These are phyloP conservation scores for Salvia sclarea DNA, from an alignment of 305 asterid species.

Conservation along the genomic window DNA sequence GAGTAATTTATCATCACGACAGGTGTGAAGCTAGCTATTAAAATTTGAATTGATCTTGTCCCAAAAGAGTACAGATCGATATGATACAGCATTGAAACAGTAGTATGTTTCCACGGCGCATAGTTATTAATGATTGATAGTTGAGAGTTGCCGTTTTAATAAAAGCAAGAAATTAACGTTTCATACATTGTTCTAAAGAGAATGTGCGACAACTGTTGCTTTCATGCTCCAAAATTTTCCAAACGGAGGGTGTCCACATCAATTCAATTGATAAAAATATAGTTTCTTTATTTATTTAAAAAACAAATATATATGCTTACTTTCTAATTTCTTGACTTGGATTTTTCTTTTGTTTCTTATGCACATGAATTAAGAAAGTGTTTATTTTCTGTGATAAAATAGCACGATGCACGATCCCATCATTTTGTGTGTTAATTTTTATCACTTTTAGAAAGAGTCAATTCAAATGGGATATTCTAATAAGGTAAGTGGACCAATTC, in stretches of 20 bases:
- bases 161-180: not conserved
- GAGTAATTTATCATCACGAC: not conserved
- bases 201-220: not conserved
- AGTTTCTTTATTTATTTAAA: not conserved
- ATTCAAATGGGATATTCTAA: no score
- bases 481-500: no score
- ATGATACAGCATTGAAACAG: not conserved
- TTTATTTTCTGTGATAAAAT: no score
- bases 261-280: not conserved
- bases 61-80: not conserved
- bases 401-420: no score
- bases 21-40: no score
- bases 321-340: no score
- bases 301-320: not conserved
- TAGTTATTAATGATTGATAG: not conserved
- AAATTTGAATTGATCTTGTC: not conserved
- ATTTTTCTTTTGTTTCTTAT: no score
- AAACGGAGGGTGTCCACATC: not conserved
- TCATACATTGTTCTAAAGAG: not conserved
- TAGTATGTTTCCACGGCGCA: slow-evolving; percentile 6
- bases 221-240: not conserved
- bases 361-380: no score
- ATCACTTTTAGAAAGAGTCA: no score
- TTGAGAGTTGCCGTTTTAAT: not conserved
- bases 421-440: no score